These are phyloP conservation scores for Fusarium torulosum DNA, from an alignment of 2,329 filamentous ascomycete species.

Conservation along the genomic window DNA sequence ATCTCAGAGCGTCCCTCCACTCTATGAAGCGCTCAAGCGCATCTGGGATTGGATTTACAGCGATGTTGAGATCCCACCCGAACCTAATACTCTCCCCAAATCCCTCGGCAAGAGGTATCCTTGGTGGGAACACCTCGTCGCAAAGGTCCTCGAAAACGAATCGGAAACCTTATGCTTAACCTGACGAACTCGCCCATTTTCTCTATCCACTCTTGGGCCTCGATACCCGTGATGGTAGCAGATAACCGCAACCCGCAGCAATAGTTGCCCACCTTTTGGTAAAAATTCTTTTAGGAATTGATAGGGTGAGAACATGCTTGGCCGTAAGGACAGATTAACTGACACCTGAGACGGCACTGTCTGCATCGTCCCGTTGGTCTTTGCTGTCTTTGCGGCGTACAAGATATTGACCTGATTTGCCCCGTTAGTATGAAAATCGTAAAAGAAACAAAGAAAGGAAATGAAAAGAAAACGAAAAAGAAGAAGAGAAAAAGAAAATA, in stretches of 20 bases:
- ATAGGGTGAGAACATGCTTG: slow-evolving; percentile 26
- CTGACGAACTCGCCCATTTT: slow-evolving; percentile 43
- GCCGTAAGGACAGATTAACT: slow-evolving; percentile 28
- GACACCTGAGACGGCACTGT: slow-evolving; percentile 55
- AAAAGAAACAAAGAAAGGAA: slow-evolving; percentile 8
- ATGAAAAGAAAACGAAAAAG: neutral
- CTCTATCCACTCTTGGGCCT: slow-evolving; percentile 30
- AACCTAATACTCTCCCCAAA: slow-evolving; percentile 30
- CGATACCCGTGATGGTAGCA: slow-evolving; percentile 30
- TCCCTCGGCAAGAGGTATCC: slow-evolving; percentile 49
- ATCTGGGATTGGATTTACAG: slow-evolving; percentile 54
- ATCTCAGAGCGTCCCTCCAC: slow-evolving; percentile 56
- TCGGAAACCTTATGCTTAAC: slow-evolving; percentile 56
- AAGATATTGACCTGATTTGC: slow-evolving; percentile 54
- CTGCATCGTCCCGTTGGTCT: slow-evolving; percentile 53
- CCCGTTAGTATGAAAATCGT: slow-evolving; percentile 39
- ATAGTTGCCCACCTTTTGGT: slow-evolving; percentile 47
- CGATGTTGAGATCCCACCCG: slow-evolving; percentile 42
- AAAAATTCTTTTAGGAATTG: slow-evolving; percentile 31
- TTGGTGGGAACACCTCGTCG: slow-evolving; percentile 59
- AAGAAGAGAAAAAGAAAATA: slow-evolving; percentile 1
- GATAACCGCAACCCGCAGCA: slow-evolving; percentile 44
- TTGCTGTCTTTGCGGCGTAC: slow-evolving; percentile 50
- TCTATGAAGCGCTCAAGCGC: slow-evolving; percentile 51
- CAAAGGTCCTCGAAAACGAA: slow-evolving; percentile 50